Evolutionary conservation across 192 early-diverging fungal species (phyloP), one percentile per base, ranked within the genome.

Genomic region (Entomortierella parvispora): DNA sequence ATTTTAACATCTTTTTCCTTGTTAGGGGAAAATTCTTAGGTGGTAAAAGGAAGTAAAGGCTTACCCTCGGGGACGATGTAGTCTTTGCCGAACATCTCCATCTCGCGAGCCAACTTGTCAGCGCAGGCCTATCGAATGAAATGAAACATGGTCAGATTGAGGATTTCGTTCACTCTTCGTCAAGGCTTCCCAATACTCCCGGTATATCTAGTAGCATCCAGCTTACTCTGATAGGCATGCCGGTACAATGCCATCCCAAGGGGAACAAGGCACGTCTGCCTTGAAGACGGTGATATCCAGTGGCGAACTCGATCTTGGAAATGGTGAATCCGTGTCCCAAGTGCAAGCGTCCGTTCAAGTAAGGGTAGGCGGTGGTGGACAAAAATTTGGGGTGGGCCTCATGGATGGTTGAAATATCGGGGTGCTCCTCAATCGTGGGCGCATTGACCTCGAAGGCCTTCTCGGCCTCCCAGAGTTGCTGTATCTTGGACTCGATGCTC

Each of bases 231-330:
- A 99, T 99, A 29, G 98, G 98, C 98, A 99, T 99, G 45, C 98
- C 98, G 10, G 98, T 98, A 52, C 91, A 93, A 69, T 99, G 98
- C 90, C 98, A 99, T 33, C 97, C 97, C 69, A 97, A 92, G 23
- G 98, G 98, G 55, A 97, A 95, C 58, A 98, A 87, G 47, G 89
- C 93, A 17, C 88, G 82, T 86, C 96, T 98, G 33, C 98, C 98
- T 82, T 94, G 86, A 64, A 99, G 82, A 61, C 96, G 89, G 69
- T 98, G 91, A 84, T 96, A 99, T 44, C 95, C 94, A 20, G 89
- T 86, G n/a, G 94, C 91, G 82, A 98, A 98, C 79, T 99, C 98
- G 51, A 94, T 87, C 77, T 99, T 99, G 49, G 95, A 94, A 40
- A 98, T 58, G 2, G 97, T 93, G 79, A 99, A 99, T n/a, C 91